phyloP scores from a whole-genome alignment of 495 filamentous ascomycete species.

The Astrocystis sublimbata region DNA sequence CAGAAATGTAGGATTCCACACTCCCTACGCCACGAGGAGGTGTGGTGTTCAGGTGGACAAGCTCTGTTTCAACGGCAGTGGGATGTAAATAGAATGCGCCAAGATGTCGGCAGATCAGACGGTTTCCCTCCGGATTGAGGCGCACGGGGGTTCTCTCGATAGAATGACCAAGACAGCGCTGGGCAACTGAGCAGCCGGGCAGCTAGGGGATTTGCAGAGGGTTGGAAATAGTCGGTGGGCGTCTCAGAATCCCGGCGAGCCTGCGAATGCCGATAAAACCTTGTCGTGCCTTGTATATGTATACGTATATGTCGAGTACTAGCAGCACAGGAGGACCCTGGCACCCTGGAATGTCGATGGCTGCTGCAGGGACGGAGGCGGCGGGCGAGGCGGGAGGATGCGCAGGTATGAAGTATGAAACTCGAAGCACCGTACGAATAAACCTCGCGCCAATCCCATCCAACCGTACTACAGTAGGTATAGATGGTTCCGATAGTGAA shows the following conservation, averaged over 20 bases:
- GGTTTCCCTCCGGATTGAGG: conserved; percentile 7
- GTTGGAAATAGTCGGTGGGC: conserved; percentile 2
- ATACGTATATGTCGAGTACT: too few relatives aligned
- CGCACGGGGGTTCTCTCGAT: conserved; percentile 3
- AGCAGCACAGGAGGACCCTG: neutral
- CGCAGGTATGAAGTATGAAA: conserved; percentile 12
- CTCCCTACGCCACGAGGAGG: conserved; percentile 4
- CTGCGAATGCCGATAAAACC: too few relatives aligned
- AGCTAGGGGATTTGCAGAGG: too few relatives aligned
- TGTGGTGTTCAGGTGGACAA: conserved; percentile 2
- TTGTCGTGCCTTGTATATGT: too few relatives aligned
- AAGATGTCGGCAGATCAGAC: neutral
- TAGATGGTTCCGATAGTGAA: neutral
- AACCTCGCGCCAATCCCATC: neutral
- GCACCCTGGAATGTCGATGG: conserved; percentile 1
- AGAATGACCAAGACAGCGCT: neutral
- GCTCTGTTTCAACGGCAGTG: neutral
- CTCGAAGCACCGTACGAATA: too few relatives aligned
- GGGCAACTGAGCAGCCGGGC: too few relatives aligned
- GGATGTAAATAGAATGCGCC: neutral
- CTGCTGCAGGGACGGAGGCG: neutral
- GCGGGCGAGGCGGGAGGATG: conserved; percentile 12
- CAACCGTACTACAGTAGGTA: too few relatives aligned
- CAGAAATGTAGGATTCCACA: neutral
- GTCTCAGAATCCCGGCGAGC: conserved; percentile 12